phyloP scores from a whole-genome alignment of 371 early-diverging fungal species.

The Syncephalastrum monosporum region DNA sequence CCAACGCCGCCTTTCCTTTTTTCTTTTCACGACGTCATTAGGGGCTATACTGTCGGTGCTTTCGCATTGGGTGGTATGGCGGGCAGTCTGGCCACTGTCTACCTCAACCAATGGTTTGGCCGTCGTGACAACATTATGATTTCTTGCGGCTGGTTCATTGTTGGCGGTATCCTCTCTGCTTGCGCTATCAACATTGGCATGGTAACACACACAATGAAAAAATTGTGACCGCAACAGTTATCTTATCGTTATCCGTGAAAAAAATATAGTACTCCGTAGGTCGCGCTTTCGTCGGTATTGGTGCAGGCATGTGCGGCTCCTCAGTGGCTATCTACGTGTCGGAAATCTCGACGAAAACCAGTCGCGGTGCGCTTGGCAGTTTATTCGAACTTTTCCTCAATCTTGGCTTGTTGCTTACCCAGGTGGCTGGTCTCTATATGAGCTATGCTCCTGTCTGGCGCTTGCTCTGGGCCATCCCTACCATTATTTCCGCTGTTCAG shows the following conservation, averaged over 20 bases:
- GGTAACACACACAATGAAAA: slow-evolving; percentile 20
- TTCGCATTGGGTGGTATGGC: slow-evolving; percentile 49
- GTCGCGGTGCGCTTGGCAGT: slow-evolving; percentile 71
- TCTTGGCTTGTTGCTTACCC: slow-evolving; percentile 72
- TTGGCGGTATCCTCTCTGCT: slow-evolving; percentile 43
- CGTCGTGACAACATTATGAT: slow-evolving; percentile 44
- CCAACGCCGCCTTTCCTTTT: slow-evolving; percentile 2
- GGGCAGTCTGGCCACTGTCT: slow-evolving; percentile 40
- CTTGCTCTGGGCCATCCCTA: slow-evolving; percentile 57
- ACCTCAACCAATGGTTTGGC: slow-evolving; percentile 34
- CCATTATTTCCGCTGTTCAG: slow-evolving; percentile 68
- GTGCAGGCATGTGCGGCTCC: slow-evolving; percentile 68
- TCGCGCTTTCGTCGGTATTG: slow-evolving; percentile 86
- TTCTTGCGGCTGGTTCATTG: slow-evolving; percentile 31
- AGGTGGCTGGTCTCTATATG: slow-evolving; percentile 63
- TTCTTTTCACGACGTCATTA: slow-evolving; percentile 6
- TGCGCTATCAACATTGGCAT: slow-evolving; percentile 37
- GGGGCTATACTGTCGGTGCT: slow-evolving; percentile 48
- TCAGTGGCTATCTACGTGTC: slow-evolving; percentile 71
- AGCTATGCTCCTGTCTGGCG: slow-evolving; percentile 68
- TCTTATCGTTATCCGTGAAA: background rate
- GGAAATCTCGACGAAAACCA: slow-evolving; percentile 76
- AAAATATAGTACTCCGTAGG: slow-evolving; percentile 55
- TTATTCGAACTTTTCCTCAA: slow-evolving; percentile 64
- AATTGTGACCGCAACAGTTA: slow-evolving; percentile 4